A percentile compares a stretch with the other conserved stretches of the same genome.
These are phyloP conservation scores for Yarrowia deformans DNA, from an alignment of 805 yeast genomes.

Conservation along the genomic window DNA sequence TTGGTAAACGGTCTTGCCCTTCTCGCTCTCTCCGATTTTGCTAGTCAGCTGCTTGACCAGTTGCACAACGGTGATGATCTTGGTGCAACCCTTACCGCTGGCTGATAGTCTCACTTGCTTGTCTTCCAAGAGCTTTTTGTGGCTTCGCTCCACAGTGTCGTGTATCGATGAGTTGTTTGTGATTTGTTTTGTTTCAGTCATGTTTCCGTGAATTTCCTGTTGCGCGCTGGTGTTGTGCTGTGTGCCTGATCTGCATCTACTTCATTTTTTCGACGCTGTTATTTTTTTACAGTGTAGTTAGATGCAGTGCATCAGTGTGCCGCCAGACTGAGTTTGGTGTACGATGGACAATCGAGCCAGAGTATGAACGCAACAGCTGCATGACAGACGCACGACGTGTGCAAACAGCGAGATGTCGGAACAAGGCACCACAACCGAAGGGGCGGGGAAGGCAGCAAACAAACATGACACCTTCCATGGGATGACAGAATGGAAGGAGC, in stretches of 20 bases:
- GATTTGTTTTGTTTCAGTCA: conserved; percentile 12
- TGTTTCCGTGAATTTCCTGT: neutral
- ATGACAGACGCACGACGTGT: neutral
- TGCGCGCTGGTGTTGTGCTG: neutral
- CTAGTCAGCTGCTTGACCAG: conserved; percentile 41
- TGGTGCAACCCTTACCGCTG: conserved; percentile 42
- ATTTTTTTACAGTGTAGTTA: conserved; percentile 26
- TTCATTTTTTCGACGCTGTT: neutral
- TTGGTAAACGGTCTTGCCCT: conserved; percentile 41
- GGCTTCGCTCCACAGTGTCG: conserved; percentile 21
- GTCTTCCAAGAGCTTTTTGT: conserved; percentile 9
- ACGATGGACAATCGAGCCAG: conserved; percentile 14
- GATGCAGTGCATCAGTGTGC: conserved; percentile 15
- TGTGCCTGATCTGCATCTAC: neutral
- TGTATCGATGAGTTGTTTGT: conserved; percentile 27
- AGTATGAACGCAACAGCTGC: neutral
- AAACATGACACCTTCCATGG: neutral
- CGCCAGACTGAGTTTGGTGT: conserved; percentile 5
- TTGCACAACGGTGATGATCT: conserved; percentile 45
- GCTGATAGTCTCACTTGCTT: conserved; percentile 37
- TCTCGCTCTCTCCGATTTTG: conserved; percentile 2
- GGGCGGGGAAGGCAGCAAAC: conserved; percentile 35
- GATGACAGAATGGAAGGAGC: neutral
- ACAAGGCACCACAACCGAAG: conserved; percentile 16
- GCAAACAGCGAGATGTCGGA: conserved; percentile 24